These are phyloP conservation scores for Afroboletus lepidellus DNA, from an alignment of 1,284 basidiomycete genomes.

Conservation along the genomic window DNA sequence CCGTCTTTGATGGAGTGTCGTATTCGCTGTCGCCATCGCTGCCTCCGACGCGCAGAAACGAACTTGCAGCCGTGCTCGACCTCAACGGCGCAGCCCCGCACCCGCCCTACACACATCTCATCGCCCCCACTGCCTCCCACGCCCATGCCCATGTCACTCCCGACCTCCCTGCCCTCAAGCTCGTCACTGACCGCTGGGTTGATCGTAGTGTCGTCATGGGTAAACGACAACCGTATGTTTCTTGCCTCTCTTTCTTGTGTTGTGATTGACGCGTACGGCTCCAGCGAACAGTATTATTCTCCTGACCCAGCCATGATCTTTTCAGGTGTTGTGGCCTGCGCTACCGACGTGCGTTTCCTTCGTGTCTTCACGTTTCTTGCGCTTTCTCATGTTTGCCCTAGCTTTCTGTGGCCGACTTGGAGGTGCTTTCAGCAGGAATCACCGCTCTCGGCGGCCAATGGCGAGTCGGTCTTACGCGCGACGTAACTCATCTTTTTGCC, in stretches of 20 bases:
- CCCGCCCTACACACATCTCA: conserved; percentile 43
- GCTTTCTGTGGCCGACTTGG: conserved; percentile 62
- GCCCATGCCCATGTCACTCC: conserved; percentile 11
- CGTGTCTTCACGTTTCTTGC: conserved; percentile 2
- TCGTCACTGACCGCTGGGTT: conserved; percentile 67
- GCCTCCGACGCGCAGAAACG: conserved; percentile 24
- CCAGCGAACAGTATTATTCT: conserved; percentile 63
- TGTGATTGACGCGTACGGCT: not conserved
- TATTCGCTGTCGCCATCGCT: conserved; percentile 37
- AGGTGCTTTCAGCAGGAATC: conserved; percentile 73
- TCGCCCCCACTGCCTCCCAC: conserved; percentile 31
- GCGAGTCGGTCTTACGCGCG: conserved; percentile 70
- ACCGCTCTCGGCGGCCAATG: conserved; percentile 81
- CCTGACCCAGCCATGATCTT: conserved; percentile 77
- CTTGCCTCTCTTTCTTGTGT: not conserved
- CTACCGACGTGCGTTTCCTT: conserved; percentile 49
- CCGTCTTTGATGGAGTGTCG: conserved; percentile 34
- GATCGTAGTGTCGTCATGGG: conserved; percentile 60
- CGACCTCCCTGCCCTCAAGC: conserved; percentile 19
- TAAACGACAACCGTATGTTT: conserved; percentile 54
- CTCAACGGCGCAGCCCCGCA: conserved; percentile 43
- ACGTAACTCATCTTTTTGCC: conserved; percentile 84
- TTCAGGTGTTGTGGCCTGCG: conserved; percentile 75
- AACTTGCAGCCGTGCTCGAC: conserved; percentile 38
- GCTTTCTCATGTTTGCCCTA: conserved; percentile 23